A percentile compares a stretch with the other conserved stretches of the same genome.
These are phyloP conservation scores for Chlorociboria aeruginascens DNA, from an alignment of 495 filamentous ascomycete genomes.

Conservation along the genomic window DNA sequence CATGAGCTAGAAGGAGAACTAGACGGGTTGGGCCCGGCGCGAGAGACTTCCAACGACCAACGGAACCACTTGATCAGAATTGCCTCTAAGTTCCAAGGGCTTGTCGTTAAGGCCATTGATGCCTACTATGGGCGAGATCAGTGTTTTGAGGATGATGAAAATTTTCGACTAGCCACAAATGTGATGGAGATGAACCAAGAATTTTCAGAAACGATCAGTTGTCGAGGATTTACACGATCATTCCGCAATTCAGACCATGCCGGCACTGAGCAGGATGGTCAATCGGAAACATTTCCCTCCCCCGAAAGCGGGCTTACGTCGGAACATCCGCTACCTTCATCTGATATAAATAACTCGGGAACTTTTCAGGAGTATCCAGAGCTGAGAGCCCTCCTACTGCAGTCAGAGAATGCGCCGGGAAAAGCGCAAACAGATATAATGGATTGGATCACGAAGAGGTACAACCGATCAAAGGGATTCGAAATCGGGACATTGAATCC, in stretches of 20 bases:
- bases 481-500: conserved; percentile 18
- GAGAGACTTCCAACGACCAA: background rate
- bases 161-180: conserved; percentile 2
- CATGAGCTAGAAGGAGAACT: background rate
- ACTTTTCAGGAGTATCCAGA: background rate
- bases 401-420: background rate
- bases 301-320: no score
- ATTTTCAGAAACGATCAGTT: background rate
- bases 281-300: no score
- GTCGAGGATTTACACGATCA: background rate
- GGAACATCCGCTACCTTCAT: no score
- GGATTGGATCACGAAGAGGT: conserved; percentile 6
- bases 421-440: background rate
- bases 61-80: conserved; percentile 3
- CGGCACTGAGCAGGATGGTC: no score
- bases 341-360: no score
- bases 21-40: background rate
- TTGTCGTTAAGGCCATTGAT: background rate
- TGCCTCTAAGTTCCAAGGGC: background rate
- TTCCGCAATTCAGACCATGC: background rate
- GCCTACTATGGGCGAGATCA: conserved; percentile 3
- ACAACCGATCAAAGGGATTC: conserved; percentile 7
- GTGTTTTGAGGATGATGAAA: conserved; percentile 1
- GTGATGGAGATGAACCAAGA: background rate
- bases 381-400: background rate